Base-by-base conservation (phyloP, 441 rosid species). In the Aleurites moluccanus region DNA sequence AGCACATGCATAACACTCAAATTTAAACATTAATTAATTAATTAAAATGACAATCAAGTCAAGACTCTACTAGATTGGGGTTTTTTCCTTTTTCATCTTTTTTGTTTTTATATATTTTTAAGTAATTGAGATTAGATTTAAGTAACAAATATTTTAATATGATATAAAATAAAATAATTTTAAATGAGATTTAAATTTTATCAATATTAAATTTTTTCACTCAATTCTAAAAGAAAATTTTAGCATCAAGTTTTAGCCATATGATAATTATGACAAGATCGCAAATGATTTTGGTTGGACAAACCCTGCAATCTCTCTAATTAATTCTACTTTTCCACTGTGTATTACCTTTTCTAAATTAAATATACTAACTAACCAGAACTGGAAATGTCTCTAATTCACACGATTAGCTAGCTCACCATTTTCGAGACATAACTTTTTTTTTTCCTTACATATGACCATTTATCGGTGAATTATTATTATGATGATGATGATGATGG, bases 331-430 rank as follows among this genome's bases (percentile, higher is more conserved):
- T 9, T 70, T 38, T 55, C 33, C 21, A 35, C 49, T 4, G 16
- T 52, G 7, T n/a, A n/a, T 52, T 16, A 50, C 20, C 6, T 69
- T 67, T 33, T 53, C 18, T 28, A 4, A 16, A 53, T 27, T 28
- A 27, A 28, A 47, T 28, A 21, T 40, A 72, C 28, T n/a, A 61
- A 60, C 28, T 45, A 42, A 20, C 27, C 42, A 25, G 0, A 28
- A 62, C 47, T 73, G 61, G 68, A 47, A 45, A 47, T 49, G 4
- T 20, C 18, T 52, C 4, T 18, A 28, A 8, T 30, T 72, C 8
- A 10, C 67, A 61, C 63, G 64, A 63, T 25, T 62, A 13, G 45
- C 27, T 69, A 50, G 63, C 27, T 68, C 70, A 60, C 33, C 33
- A 60, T 45, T 49, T 40, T 61, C 45, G 10, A 20, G 4, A 47